Evolutionary conservation across 2,329 filamentous ascomycete genomes (phyloP).

Genomic region (Karstenula rhodostoma): DNA sequence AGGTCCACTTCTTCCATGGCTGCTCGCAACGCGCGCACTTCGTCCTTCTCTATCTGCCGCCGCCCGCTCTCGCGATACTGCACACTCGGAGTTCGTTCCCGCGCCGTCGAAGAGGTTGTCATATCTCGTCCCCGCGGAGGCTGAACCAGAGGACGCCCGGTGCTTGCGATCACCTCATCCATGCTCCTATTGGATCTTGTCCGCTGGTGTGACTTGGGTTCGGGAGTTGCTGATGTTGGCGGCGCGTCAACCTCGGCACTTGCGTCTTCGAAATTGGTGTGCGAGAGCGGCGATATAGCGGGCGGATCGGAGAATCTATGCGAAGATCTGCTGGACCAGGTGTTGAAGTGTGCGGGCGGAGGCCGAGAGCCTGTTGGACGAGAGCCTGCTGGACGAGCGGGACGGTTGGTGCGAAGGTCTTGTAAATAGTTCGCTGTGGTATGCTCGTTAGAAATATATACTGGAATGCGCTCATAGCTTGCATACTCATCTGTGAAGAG

Average conservation of each 20-base stretch:
- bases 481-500: conserved; percentile 51
- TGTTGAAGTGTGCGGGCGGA: conserved; percentile 60
- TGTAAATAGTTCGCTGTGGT: conserved; percentile 72
- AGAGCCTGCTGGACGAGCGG: conserved; percentile 74
- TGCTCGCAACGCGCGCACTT: conserved; percentile 72
- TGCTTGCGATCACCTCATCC: conserved; percentile 33
- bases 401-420: conserved; percentile 73
- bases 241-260: conserved; percentile 30
- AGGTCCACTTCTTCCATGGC: conserved; percentile 79
- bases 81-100: conserved; percentile 64
- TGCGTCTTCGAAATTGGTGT: conserved; percentile 36
- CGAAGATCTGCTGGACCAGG: conserved; percentile 41
- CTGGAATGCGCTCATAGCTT: conserved; percentile 17
- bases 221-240: conserved; percentile 25
- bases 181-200: conserved; percentile 42
- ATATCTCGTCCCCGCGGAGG: conserved; percentile 52
- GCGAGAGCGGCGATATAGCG: conserved; percentile 31
- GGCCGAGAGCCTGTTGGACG: conserved; percentile 77
- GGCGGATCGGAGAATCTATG: conserved; percentile 37
- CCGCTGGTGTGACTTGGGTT: conserved; percentile 39
- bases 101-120: conserved; percentile 45
- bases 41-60: conserved; percentile 83
- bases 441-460: conserved; percentile 27
- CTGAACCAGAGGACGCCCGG: conserved; percentile 46
- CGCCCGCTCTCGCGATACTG: conserved; percentile 76